phyloP scores from a whole-genome alignment of 495 filamentous ascomycete genomes.

The Penicillium waksmanii region DNA sequence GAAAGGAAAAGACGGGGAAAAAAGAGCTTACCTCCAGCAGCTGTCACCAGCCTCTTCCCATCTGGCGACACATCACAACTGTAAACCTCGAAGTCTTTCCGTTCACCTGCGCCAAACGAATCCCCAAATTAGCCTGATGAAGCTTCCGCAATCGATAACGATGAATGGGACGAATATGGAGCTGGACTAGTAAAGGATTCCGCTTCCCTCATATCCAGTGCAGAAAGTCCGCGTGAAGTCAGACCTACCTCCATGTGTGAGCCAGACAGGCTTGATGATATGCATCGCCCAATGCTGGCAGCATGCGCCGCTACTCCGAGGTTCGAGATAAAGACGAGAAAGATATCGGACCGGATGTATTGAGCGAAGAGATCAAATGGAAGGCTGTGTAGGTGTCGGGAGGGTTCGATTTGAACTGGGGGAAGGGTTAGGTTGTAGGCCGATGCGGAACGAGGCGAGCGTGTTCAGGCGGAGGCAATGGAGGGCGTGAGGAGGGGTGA shows the following conservation, averaged over 20 bases:
- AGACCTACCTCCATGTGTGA: slow-evolving; percentile 80
- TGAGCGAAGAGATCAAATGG: neutral
- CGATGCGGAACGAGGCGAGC: neutral
- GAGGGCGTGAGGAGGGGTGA: neutral
- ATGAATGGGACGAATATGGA: neutral
- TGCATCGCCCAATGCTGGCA: slow-evolving; percentile 61
- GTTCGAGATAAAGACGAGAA: neutral
- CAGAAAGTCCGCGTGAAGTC: slow-evolving; percentile 6
- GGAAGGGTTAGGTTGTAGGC: neutral
- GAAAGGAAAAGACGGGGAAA: neutral
- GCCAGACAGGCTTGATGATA: slow-evolving; percentile 92
- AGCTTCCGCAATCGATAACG: neutral
- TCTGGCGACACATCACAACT: slow-evolving; percentile 96
- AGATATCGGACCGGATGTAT: neutral
- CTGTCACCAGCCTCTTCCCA: slow-evolving; percentile 86
- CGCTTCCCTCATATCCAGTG: neutral
- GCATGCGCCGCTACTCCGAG: slow-evolving; percentile 6
- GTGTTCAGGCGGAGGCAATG: neutral
- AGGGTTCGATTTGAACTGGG: neutral
- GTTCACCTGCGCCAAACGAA: slow-evolving; percentile 65
- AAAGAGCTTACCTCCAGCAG: slow-evolving; percentile 72
- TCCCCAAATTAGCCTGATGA: slow-evolving; percentile 8
- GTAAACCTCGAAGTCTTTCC: slow-evolving; percentile 97
- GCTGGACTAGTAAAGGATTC: neutral
- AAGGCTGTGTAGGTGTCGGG: neutral